phyloP scores from a whole-genome alignment of 1,139 yeast genomes.

The Debaryomycetaceae sp. region DNA sequence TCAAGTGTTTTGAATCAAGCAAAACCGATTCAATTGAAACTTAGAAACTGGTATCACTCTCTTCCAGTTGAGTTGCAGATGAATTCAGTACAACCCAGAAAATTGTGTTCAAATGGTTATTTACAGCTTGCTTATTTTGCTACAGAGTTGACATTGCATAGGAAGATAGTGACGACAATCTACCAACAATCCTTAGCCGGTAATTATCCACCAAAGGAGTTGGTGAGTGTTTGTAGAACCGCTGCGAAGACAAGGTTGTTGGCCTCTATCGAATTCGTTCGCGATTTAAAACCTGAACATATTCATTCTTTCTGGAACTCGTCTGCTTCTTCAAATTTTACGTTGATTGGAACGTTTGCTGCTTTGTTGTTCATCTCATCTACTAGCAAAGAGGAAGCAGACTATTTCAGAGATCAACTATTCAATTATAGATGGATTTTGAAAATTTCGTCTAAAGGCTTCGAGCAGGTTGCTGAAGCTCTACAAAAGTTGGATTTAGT shows the following conservation, averaged over 20 bases:
- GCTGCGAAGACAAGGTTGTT: conserved; percentile 79
- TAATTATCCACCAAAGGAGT: conserved; percentile 51
- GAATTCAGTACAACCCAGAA: conserved; percentile 57
- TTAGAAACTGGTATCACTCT: conserved; percentile 82
- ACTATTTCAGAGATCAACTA: conserved; percentile 61
- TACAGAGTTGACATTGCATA: conserved; percentile 77
- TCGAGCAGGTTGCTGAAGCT: conserved; percentile 72
- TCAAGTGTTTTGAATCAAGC: conserved; percentile 69
- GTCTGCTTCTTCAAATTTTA: conserved; percentile 70
- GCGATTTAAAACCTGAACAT: conserved; percentile 75
- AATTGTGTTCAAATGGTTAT: conserved; percentile 66
- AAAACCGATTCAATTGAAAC: conserved; percentile 76
- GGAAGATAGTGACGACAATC: conserved; percentile 68
- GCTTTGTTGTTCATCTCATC: conserved; percentile 69
- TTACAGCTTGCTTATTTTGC: conserved; percentile 84
- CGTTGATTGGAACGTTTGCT: conserved; percentile 84
- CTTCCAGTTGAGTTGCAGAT: conserved; percentile 69
- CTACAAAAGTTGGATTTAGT: conserved; percentile 63
- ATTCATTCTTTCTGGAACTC: conserved; percentile 88
- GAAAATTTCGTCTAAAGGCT: conserved; percentile 68
- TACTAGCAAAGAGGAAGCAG: conserved; percentile 56
- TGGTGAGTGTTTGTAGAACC: conserved; percentile 66
- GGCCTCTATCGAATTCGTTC: conserved; percentile 79
- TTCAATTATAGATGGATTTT: conserved; percentile 74
- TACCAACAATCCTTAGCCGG: conserved; percentile 39